These are phyloP conservation scores for Coniochaeta pulveracea DNA, from an alignment of 2,329 filamentous ascomycete species.

Conservation along the genomic window DNA sequence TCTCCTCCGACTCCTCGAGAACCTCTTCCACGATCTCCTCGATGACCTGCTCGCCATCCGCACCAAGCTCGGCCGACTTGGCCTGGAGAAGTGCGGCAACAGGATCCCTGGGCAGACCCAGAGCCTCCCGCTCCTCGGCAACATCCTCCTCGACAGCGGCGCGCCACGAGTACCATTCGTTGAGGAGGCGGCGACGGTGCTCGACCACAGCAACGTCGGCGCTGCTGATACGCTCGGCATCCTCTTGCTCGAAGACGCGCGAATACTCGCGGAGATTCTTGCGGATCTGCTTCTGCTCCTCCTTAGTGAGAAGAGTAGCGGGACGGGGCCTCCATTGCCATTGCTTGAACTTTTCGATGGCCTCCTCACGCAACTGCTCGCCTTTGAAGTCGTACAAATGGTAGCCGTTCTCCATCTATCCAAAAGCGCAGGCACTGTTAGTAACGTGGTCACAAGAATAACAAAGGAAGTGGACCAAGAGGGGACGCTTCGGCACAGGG, in stretches of 20 bases:
- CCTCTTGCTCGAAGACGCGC: conserved; percentile 88
- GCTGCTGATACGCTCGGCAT: conserved; percentile 83
- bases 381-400: conserved; percentile 97
- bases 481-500: no score
- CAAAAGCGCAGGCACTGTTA: conserved; percentile 6
- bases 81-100: conserved; percentile 50
- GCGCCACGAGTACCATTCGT: conserved; percentile 85
- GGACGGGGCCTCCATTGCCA: conserved; percentile 90
- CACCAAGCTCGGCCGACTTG: conserved; percentile 39
- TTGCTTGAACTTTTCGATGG: conserved; percentile 96
- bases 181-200: conserved; percentile 66
- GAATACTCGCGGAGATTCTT: conserved; percentile 98
- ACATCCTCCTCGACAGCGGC: conserved; percentile 61
- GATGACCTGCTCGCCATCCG: conserved; percentile 61
- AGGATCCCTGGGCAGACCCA: conserved; percentile 55
- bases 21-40: conserved; percentile 86
- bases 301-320: conserved; percentile 80
- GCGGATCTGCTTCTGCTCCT: conserved; percentile 94
- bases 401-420: conserved; percentile 96
- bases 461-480: not conserved
- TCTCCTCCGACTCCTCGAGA: conserved; percentile 75
- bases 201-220: conserved; percentile 93
- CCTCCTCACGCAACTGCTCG: conserved; percentile 77
- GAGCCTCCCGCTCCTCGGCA: conserved; percentile 55
- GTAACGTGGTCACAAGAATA: not conserved